Evolutionary conservation across 1,284 basidiomycete genomes (phyloP), one percentile per base, ranked within the genome.

Genomic region (Ustilago tritici): DNA sequence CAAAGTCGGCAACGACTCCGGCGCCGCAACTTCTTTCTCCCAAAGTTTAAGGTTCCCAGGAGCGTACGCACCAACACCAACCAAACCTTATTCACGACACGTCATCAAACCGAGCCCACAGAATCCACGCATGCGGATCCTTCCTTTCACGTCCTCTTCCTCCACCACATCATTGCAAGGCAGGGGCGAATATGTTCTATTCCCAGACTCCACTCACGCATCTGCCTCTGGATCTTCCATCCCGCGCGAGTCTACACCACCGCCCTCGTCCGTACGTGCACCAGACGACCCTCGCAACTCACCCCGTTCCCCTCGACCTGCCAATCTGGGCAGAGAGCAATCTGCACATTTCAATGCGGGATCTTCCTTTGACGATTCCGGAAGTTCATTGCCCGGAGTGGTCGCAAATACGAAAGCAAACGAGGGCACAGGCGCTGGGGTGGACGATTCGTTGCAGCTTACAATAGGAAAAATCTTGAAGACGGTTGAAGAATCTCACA

Each of bases 231-330:
- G 54, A n/a, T 23, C 56, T 8, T 31, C 41, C 1, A 70, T 71
- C 11, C 73, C 73, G 12, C 68, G 73, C 36, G 61, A 61, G 15
- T 76, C 73, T 6, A 76, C 73, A 23, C 73, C 73, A 9, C 73
- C 73, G 15, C 71, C 54, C 36, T 49, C 41, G 34, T 19, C 2
- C 8, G 36, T 19, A 19, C 58, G 36, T 28, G n/a, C 12, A 17
- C 52, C 49, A 32, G 23, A 65, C 47, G 65, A 68, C 36, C 65
- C 70, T 14, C 57, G 62, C 40, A 57, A 62, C 14, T 73, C 70
- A 3, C 70, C 70, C 3, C 58, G 70, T 3, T 68, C 61, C 2
- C 70, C 70, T 11, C 15, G 70, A 40, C 70, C 65, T 3, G 61
- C 56, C 23, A 41, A 67, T 47, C 19, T 73, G 12, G 59, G 65